Evolutionary conservation across 164 flowering plant genomes (phyloP), one percentile per base, ranked within the genome.

Genomic region (Echeveria elegans): DNA sequence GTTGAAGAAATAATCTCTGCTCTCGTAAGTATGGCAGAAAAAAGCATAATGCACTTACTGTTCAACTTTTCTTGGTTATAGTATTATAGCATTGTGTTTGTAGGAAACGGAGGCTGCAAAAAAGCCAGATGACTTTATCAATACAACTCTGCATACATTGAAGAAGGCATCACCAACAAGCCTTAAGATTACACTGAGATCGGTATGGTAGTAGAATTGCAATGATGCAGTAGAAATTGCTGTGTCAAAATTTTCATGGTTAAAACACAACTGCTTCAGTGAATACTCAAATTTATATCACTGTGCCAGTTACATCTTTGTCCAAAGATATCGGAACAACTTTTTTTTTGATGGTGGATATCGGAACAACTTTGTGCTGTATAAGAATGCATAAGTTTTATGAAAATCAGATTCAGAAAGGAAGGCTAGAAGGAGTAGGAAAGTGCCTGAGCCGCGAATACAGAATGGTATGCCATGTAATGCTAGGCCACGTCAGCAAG

Each of bases 81-180:
- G 30, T 41, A 36, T 66, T 29, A 23, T 4, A 34, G 16, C 3
- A 19, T 26, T 43, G 34, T 15, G 16, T 21, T 67, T 69, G 23
- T 68, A 90, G 95, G 88, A 86, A 75, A 69, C 31, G 53, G 89
- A 83, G 71, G 77, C 77, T 69, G 69, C 61, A 11, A 66, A 74
- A 1, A 71, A 61, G 29, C 40, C 50, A 19, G 88, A 88, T 75
- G 84, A 75, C 43, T 88, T 89, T 93, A 71, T 83, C 43, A 64
- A 76, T 48, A 66, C 75, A 36, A 69, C 88, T 7, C 71, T 86
- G 73, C 69, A 76, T 63, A 72, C 85, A 28, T 28, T 91, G 80
- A 83, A 83, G 80, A 81, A 77, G 65, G 97, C 97, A 71, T 88
- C 97, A 29, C 96, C 97, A 5, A 83, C 75, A 69, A 85, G 96